These are phyloP conservation scores for Penicillium capsulatum DNA, from an alignment of 2,329 filamentous ascomycete species.

Conservation along the genomic window DNA sequence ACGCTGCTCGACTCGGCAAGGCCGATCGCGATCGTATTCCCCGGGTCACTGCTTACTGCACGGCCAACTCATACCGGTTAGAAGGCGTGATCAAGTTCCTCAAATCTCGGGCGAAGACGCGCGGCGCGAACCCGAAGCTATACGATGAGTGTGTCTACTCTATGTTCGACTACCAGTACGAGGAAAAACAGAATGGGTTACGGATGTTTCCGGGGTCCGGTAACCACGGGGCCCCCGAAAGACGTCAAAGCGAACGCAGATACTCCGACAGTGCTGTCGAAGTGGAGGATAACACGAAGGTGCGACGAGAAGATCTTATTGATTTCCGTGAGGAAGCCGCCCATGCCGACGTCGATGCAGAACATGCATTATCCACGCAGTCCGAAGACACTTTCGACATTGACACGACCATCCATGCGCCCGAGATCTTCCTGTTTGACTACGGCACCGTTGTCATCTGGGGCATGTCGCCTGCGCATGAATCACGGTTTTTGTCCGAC, in stretches of 20 bases:
- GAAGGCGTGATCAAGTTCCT: conserved; percentile 86
- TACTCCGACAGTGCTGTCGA: conserved; percentile 66
- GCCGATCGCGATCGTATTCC: conserved; percentile 83
- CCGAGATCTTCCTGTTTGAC: conserved; percentile 93
- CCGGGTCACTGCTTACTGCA: conserved; percentile 93
- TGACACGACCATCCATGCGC: conserved; percentile 82
- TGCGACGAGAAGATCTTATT: conserved; percentile 59
- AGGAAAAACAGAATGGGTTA: conserved; percentile 36
- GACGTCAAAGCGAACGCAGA: conserved; percentile 56
- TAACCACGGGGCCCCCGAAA: conserved; percentile 32
- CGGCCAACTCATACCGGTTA: conserved; percentile 84
- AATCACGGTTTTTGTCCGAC: conserved; percentile 87
- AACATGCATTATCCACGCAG: conserved; percentile 24
- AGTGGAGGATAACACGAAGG: conserved; percentile 56
- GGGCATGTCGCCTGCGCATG: conserved; percentile 91
- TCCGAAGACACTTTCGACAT: conserved; percentile 59
- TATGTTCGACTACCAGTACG: conserved; percentile 73
- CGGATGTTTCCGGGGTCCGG: conserved; percentile 24
- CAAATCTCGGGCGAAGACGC: conserved; percentile 73
- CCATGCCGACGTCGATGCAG: conserved; percentile 23
- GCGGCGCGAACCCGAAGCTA: conserved; percentile 79
- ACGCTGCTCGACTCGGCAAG: conserved; percentile 88
- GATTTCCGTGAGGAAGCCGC: conserved; percentile 52
- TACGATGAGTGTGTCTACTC: conserved; percentile 99
- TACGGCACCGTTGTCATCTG: conserved; percentile 98